Evolutionary conservation across 2,329 filamentous ascomycete species (phyloP).

Genomic region (Claviceps purpurea): DNA sequence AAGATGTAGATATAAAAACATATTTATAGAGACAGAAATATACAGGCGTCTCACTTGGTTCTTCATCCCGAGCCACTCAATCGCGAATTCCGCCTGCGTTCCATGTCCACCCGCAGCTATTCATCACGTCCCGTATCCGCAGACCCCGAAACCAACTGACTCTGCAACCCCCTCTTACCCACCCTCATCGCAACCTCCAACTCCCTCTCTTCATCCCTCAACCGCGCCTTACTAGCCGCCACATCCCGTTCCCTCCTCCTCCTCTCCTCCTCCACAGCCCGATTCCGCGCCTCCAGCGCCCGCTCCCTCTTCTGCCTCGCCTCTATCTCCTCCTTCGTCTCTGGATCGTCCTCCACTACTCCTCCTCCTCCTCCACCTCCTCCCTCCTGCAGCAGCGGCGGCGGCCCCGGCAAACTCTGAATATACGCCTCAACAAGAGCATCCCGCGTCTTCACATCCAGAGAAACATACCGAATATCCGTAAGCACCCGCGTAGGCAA

Average conservation of each 20-base stretch:
- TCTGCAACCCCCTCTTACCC: slow-evolving; percentile 50
- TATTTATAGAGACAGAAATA: too few relatives aligned
- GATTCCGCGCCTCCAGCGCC: slow-evolving; percentile 52
- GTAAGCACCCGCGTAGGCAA: slow-evolving; percentile 50
- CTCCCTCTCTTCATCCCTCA: slow-evolving; percentile 55
- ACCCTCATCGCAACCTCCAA: slow-evolving; percentile 57
- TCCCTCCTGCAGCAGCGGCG: slow-evolving; percentile 32
- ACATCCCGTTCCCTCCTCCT: slow-evolving; percentile 44
- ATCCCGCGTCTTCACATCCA: slow-evolving; percentile 48
- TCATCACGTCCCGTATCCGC: slow-evolving; percentile 14
- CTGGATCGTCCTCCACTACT: slow-evolving; percentile 37
- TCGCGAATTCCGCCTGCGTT: too few relatives aligned
- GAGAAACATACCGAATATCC: slow-evolving; percentile 57
- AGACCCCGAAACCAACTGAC: slow-evolving; percentile 33
- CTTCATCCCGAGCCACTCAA: too few relatives aligned
- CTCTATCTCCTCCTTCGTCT: slow-evolving; percentile 32
- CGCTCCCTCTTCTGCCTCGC: slow-evolving; percentile 47
- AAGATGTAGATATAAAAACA: too few relatives aligned
- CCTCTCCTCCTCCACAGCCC: slow-evolving; percentile 49
- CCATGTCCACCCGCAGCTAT: not conserved
- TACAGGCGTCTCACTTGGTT: too few relatives aligned
- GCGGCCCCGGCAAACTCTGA: slow-evolving; percentile 46
- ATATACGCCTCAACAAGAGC: slow-evolving; percentile 54
- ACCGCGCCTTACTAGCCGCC: slow-evolving; percentile 43
- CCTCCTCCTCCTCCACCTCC: slow-evolving; percentile 33